Percentiles rank a stretch among this genome's conserved stretches.
Evolutionary conservation across 768 basidiomycete species (phyloP).

Genomic region (Dioszegia hungarica): DNA sequence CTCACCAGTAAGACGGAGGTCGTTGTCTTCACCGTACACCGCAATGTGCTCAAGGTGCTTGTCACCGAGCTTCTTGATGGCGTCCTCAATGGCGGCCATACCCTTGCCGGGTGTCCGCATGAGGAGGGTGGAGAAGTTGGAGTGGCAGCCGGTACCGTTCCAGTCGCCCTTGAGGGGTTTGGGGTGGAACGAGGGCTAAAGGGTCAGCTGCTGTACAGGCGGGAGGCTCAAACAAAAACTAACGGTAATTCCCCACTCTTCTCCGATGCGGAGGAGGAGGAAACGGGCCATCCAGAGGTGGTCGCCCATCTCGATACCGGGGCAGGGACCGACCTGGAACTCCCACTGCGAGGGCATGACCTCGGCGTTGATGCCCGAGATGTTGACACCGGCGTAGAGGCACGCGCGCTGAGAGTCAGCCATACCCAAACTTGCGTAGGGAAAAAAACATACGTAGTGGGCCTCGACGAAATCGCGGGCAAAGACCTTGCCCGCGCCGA

Average conservation of each 20-base stretch:
- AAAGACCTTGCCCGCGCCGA: slow-evolving; percentile 97
- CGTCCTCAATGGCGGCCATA: slow-evolving; percentile 82
- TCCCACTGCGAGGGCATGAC: slow-evolving; percentile 99
- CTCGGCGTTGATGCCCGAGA: slow-evolving; percentile 98
- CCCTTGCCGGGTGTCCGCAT: slow-evolving; percentile 89
- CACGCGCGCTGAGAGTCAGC: slow-evolving; percentile 53
- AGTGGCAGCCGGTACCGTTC: slow-evolving; percentile 98
- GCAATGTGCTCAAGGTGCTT: slow-evolving; percentile 93
- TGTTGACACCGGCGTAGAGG: slow-evolving; percentile 90
- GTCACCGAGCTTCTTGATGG: slow-evolving; percentile 86
- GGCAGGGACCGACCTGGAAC: slow-evolving; percentile 98
- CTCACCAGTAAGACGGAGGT: slow-evolving; percentile 69
- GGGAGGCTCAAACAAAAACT: slow-evolving; percentile 13
- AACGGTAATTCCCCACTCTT: slow-evolving; percentile 87
- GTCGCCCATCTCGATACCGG: slow-evolving; percentile 97
- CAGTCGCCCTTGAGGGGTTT: slow-evolving; percentile 94
- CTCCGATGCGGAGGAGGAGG: slow-evolving; percentile 89
- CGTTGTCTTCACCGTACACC: slow-evolving; percentile 97
- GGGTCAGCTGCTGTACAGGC: not conserved
- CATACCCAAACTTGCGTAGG: not conserved
- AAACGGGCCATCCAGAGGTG: slow-evolving; percentile 99
- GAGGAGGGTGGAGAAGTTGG: slow-evolving; percentile 89
- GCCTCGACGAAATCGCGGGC: slow-evolving; percentile 98
- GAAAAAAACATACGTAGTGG: slow-evolving; percentile 60
- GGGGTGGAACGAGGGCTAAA: slow-evolving; percentile 91